A percentile compares a stretch with the other conserved stretches of the same genome.
These are phyloP conservation scores for Nymphaea thermarum DNA, from an alignment of 164 flowering plant species.

Conservation along the genomic window DNA sequence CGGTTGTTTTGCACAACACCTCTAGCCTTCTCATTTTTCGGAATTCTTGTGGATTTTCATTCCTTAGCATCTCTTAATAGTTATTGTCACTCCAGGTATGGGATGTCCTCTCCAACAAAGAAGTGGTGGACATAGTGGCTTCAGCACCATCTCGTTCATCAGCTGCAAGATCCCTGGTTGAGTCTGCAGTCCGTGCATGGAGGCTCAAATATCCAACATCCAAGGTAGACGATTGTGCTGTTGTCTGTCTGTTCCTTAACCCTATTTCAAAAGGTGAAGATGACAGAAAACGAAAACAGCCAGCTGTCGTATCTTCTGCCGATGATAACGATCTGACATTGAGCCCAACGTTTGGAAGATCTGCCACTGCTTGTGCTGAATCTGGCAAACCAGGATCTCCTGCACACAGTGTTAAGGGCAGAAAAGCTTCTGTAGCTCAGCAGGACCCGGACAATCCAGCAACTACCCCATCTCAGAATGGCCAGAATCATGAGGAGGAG, in stretches of 20 bases:
- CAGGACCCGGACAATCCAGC: background rate
- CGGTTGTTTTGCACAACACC: too few relatives aligned
- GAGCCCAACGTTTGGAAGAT: constrained; percentile 9
- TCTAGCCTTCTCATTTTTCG: too few relatives aligned
- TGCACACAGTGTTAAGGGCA: background rate
- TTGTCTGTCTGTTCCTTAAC: constrained; percentile 4
- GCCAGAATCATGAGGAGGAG: background rate
- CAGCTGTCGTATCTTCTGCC: background rate
- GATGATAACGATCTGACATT: background rate
- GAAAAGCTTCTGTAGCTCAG: background rate
- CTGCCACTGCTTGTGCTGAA: constrained; percentile 31
- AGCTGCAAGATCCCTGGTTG: constrained; percentile 4
- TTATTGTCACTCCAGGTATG: background rate
- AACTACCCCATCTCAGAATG: background rate
- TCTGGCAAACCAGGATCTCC: constrained; percentile 6
- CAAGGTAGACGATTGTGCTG: constrained; percentile 8
- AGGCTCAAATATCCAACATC: constrained; percentile 3
- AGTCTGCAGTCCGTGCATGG: constrained; percentile 6
- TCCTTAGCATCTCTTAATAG: background rate
- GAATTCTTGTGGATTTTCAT: too few relatives aligned
- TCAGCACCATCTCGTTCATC: background rate
- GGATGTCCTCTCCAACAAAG: constrained; percentile 7
- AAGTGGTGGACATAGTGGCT: constrained; percentile 6
- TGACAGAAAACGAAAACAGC: background rate
- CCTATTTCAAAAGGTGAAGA: background rate